Base-by-base conservation (phyloP, 129 eudicot genomes). In the Ambrosia artemisiifolia region DNA sequence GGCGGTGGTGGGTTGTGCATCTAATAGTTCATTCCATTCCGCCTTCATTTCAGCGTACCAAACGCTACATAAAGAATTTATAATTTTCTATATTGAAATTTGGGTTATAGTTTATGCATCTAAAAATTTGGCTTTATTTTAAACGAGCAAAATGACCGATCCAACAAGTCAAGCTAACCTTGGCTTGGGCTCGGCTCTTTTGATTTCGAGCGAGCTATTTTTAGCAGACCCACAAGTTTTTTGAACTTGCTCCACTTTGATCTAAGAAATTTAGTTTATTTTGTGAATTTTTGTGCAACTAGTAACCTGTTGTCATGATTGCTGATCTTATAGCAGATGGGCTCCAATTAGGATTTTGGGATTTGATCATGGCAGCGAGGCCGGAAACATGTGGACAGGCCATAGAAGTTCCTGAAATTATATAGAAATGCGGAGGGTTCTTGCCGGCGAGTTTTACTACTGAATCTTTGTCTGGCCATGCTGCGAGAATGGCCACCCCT, bases 371-470 rank as follows among this genome's bases (percentile, higher is more conserved):
- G 55, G 95, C 98, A 30, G 83, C 90, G 6, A 92, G 44, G 32
- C 95, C 98, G 2, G 98, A 72, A 54, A 92, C 89, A 38, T 92
- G 98, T 3, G 96, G 96, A 73, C 96, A 85, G 11, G 98, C 66
- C 98, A 92, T 92, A 7, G 96, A 92, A 44, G 98, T 92, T 69
- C 98, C 98, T 0, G 96, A 92, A 43, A 88, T 67, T 63, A 88
- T 17, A 48, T 74, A 75, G 76, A 75, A 92, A n/a, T 14, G 81
- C 0, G 96, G 91, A 18, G 86, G 81, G 1, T 44, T 73, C 47
- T 67, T 81, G 38, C 81, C 91, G 0, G 77, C 64, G 20, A 87
- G 72, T 38, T 81, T 77, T 50, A 44, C 82, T 4, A 59, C 60
- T 0, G 79, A 73, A 75, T 78, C 95, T 18, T 85, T 85, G 48